Conservation (phyloP, 139 green algal species). For the Picochlorum sp. region DNA sequence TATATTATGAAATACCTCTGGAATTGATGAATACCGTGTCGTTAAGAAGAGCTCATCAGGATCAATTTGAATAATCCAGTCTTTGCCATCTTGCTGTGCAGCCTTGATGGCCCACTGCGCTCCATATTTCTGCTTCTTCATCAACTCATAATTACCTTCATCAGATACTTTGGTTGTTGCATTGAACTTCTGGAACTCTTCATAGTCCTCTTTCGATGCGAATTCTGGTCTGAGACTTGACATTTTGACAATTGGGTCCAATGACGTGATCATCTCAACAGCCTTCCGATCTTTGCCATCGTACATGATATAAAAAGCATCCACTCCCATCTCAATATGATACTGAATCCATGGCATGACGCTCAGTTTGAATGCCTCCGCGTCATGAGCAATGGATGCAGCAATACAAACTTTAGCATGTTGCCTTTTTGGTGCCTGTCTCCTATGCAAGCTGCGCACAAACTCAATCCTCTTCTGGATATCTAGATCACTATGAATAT, state of each 20-base stretch:
- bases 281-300: slow-evolving; percentile 33
- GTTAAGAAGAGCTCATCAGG: slow-evolving; percentile 46
- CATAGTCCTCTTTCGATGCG: slow-evolving; percentile 6
- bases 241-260: slow-evolving; percentile 20
- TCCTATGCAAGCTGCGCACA: slow-evolving; percentile 17
- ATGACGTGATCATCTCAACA: slow-evolving; percentile 11
- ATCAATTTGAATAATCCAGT: slow-evolving; percentile 51
- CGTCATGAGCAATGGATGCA: slow-evolving; percentile 32
- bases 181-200: slow-evolving; percentile 5
- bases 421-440: neutral
- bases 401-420: slow-evolving; percentile 17
- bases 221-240: slow-evolving; percentile 27
- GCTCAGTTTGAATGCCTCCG: slow-evolving; percentile 32
- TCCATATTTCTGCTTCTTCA: slow-evolving; percentile 48
- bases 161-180: neutral
- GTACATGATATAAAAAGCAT: slow-evolving; percentile 44
- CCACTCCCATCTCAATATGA: slow-evolving; percentile 37
- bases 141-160: slow-evolving; percentile 46
- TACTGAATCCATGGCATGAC: slow-evolving; percentile 49
- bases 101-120: slow-evolving; percentile 15
- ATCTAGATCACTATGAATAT: slow-evolving; percentile 4
- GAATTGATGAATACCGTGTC: slow-evolving; percentile 5
- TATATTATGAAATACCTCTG: slow-evolving; percentile 6
- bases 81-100: slow-evolving; percentile 15
- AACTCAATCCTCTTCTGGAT: slow-evolving; percentile 17